These are phyloP conservation scores for Lipomyces starkeyi DNA, from an alignment of 805 yeast genomes.

Conservation along the genomic window DNA sequence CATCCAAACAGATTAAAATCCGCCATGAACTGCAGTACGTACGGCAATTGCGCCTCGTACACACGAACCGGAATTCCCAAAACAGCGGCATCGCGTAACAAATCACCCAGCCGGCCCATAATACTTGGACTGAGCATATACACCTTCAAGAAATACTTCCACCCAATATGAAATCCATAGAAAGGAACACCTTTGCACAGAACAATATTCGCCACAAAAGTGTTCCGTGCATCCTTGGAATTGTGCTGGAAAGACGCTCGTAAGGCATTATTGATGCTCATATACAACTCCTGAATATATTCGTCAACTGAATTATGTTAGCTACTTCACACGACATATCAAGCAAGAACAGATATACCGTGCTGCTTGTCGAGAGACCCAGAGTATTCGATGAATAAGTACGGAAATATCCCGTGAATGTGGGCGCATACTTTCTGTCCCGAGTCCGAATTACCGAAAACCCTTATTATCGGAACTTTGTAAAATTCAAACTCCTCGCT, in stretches of 20 bases:
- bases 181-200: slow-evolving; percentile 79
- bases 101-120: slow-evolving; percentile 59
- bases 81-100: slow-evolving; percentile 54
- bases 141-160: slow-evolving; percentile 69
- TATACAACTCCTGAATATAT: slow-evolving; percentile 33
- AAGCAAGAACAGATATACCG: slow-evolving; percentile 9
- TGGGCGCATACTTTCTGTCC: slow-evolving; percentile 70
- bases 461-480: slow-evolving; percentile 73
- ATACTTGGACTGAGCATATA: slow-evolving; percentile 68
- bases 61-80: slow-evolving; percentile 54
- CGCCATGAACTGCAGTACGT: slow-evolving; percentile 71
- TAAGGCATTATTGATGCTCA: slow-evolving; percentile 43
- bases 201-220: slow-evolving; percentile 45
- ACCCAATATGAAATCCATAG: slow-evolving; percentile 80
- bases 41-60: slow-evolving; percentile 84
- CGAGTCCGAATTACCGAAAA: slow-evolving; percentile 72
- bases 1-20: slow-evolving; percentile 89
- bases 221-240: slow-evolving; percentile 23
- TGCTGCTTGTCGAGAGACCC: slow-evolving; percentile 45
- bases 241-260: slow-evolving; percentile 40
- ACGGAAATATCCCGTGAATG: slow-evolving; percentile 85
- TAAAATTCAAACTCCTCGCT: slow-evolving; percentile 21
- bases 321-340: background rate
- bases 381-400: slow-evolving; percentile 68
- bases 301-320: slow-evolving; percentile 26